phyloP scores from a whole-genome alignment of 495 filamentous ascomycete species.

The Glutinoglossum americanum region DNA sequence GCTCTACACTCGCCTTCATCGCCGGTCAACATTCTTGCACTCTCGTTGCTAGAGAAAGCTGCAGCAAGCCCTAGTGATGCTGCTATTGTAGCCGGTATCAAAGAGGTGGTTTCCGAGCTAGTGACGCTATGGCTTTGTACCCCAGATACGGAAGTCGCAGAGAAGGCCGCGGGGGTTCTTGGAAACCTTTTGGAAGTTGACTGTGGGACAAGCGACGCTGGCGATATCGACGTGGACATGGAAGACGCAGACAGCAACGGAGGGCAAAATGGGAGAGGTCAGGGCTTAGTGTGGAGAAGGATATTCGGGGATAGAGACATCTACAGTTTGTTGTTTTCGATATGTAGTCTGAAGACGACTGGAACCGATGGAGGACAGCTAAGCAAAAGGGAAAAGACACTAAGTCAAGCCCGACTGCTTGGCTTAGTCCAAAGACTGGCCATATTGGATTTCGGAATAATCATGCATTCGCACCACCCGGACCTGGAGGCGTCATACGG shows the following conservation, averaged over 20 bases:
- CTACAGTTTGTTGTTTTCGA: slow-evolving; percentile 39
- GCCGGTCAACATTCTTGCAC: slow-evolving; percentile 39
- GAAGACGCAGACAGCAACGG: slow-evolving; percentile 11
- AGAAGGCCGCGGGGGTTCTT: slow-evolving; percentile 42
- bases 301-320: slow-evolving; percentile 44
- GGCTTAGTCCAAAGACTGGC: slow-evolving; percentile 47
- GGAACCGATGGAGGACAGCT: slow-evolving; percentile 20
- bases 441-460: slow-evolving; percentile 35
- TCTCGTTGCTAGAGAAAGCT: slow-evolving; percentile 55
- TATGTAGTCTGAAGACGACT: slow-evolving; percentile 29
- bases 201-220: slow-evolving; percentile 27
- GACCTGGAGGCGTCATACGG: slow-evolving; percentile 36
- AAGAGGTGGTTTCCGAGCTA: slow-evolving; percentile 35
- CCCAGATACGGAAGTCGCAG: slow-evolving; percentile 47
- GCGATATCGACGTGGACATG: slow-evolving; percentile 10
- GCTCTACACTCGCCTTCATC: neutral
- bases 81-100: slow-evolving; percentile 43
- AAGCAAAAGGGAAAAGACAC: slow-evolving; percentile 40
- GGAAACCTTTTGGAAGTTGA: slow-evolving; percentile 50
- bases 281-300: slow-evolving; percentile 50
- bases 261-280: slow-evolving; percentile 27
- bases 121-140: slow-evolving; percentile 53
- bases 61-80: slow-evolving; percentile 34
- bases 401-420: slow-evolving; percentile 60
- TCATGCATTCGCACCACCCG: slow-evolving; percentile 33